Evolutionary conservation across 495 filamentous ascomycete genomes (phyloP).

Genomic region (Choiromyces venosus): DNA sequence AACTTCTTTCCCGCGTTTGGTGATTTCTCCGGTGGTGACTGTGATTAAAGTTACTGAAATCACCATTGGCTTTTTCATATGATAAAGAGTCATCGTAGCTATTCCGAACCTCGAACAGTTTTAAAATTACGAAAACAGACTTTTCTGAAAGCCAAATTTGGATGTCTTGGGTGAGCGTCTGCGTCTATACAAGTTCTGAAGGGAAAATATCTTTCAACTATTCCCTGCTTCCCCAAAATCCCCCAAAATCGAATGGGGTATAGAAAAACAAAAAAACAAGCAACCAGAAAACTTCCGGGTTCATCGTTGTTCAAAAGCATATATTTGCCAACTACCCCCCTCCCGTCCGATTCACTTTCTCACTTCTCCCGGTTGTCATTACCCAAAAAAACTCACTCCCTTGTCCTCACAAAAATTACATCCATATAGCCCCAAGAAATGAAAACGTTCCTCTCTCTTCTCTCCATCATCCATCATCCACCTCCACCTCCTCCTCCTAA

Average conservation of each 20-base stretch:
- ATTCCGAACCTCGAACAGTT: too few relatives aligned
- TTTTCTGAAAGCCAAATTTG: too few relatives aligned
- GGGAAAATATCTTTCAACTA: neutral
- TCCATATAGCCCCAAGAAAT: too few relatives aligned
- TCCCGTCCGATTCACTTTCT: neutral
- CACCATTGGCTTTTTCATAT: neutral
- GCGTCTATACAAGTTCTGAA: neutral
- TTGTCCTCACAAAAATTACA: too few relatives aligned
- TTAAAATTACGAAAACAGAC: neutral
- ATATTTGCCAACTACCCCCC: neutral
- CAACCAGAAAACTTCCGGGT: neutral
- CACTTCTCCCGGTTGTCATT: too few relatives aligned
- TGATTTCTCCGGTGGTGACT: neutral
- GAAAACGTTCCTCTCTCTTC: too few relatives aligned
- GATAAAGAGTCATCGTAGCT: too few relatives aligned
- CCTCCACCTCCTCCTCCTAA: too few relatives aligned
- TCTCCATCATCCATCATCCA: too few relatives aligned
- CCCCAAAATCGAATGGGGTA: neutral
- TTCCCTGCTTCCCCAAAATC: neutral
- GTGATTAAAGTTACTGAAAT: neutral
- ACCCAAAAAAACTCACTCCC: too few relatives aligned
- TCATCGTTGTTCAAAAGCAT: neutral
- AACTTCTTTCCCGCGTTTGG: neutral
- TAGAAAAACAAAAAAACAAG: neutral
- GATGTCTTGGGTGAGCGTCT: too few relatives aligned